These are phyloP conservation scores for Sporobolomyces roseus DNA, from an alignment of 768 basidiomycete genomes.

Conservation along the genomic window DNA sequence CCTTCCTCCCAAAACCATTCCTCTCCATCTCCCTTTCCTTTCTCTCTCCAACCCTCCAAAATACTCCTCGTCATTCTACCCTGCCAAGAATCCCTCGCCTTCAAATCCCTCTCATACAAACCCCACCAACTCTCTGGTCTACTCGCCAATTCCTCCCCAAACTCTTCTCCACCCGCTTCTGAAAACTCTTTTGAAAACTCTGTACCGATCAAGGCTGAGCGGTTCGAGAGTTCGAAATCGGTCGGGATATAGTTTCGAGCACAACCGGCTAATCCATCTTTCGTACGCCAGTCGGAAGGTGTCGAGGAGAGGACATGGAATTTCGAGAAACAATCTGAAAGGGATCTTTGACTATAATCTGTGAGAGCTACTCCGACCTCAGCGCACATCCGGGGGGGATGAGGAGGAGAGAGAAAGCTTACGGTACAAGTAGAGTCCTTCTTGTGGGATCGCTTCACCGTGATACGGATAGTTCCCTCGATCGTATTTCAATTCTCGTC, in stretches of 20 bases:
- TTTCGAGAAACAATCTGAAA: slow-evolving; percentile 28
- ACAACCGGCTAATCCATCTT: slow-evolving; percentile 36
- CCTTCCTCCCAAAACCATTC: slow-evolving; percentile 25
- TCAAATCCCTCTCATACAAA: slow-evolving; percentile 20
- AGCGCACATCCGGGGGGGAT: background rate
- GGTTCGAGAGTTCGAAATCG: slow-evolving; percentile 15
- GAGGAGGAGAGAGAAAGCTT: background rate
- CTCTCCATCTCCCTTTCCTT: background rate
- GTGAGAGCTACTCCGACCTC: background rate
- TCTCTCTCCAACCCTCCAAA: slow-evolving; percentile 21
- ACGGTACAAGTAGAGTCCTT: slow-evolving; percentile 27
- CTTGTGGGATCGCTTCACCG: slow-evolving; percentile 24
- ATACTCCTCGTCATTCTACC: slow-evolving; percentile 31
- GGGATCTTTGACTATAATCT: slow-evolving; percentile 36
- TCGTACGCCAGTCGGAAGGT: slow-evolving; percentile 32
- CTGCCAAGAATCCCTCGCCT: slow-evolving; percentile 28
- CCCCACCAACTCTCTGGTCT: slow-evolving; percentile 24
- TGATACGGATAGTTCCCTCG: slow-evolving; percentile 17
- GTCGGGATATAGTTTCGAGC: slow-evolving; percentile 35
- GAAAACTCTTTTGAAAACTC: background rate
- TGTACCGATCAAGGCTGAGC: background rate
- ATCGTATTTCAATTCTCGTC: background rate
- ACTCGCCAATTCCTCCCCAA: slow-evolving; percentile 4
- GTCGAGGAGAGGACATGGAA: slow-evolving; percentile 27
- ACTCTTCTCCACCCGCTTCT: background rate